phyloP scores from a whole-genome alignment of 331 rosid genomes.

The Malus hybrid region DNA sequence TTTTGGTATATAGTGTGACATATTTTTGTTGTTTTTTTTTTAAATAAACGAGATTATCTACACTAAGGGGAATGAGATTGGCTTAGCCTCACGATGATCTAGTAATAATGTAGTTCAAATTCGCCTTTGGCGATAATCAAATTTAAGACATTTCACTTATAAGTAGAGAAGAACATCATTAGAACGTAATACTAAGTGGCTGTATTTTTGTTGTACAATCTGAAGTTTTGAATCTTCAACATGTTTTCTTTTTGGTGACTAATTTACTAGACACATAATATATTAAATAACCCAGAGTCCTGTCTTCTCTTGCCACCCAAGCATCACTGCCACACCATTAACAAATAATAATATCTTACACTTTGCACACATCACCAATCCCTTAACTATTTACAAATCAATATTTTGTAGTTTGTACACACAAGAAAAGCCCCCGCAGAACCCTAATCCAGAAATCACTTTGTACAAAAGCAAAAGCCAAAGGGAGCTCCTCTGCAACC shows the following conservation, averaged over 20 bases:
- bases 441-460: conserved; percentile 11
- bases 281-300: background rate
- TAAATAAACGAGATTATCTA: too few relatives aligned
- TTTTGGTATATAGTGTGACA: too few relatives aligned
- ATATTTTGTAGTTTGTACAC: background rate
- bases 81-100: too few relatives aligned
- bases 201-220: background rate
- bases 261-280: background rate
- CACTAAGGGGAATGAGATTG: too few relatives aligned
- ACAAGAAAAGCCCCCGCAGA: conserved; percentile 11
- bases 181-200: accelerated
- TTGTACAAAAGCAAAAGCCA: conserved; percentile 18
- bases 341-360: background rate
- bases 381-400: conserved; percentile 6
- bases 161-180: accelerated
- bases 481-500: conserved; percentile 1
- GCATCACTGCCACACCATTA: background rate
- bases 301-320: background rate
- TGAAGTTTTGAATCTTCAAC: background rate
- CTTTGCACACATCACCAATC: conserved; percentile 4
- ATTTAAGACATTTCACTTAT: too few relatives aligned
- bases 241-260: background rate
- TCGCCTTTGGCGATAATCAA: too few relatives aligned
- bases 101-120: too few relatives aligned
- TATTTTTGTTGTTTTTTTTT: too few relatives aligned